These are phyloP conservation scores for Erythrophleum ivorense DNA, from an alignment of 331 rosid species.

Conservation along the genomic window DNA sequence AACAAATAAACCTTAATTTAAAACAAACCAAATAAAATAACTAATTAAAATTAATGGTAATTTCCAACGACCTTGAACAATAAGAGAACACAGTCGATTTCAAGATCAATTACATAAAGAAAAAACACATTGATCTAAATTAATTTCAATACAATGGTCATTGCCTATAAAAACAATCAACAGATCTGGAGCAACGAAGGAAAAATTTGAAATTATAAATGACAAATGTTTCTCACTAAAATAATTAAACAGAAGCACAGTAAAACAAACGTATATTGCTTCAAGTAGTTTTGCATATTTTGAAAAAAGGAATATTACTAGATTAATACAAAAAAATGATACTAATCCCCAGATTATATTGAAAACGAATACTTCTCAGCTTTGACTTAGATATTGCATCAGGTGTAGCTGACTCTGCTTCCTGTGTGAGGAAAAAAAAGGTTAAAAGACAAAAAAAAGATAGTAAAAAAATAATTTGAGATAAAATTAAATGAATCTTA, in stretches of 20 bases:
- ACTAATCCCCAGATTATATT: conserved; percentile 30
- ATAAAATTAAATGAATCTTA: conserved; percentile 14
- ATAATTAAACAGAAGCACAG: too few species aligned
- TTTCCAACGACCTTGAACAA: too few species aligned
- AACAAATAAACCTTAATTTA: too few species aligned
- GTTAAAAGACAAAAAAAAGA: conserved; percentile 15
- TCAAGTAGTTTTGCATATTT: not conserved
- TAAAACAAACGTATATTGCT: not conserved
- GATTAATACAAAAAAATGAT: conserved; percentile 28
- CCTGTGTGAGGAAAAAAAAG: conserved; percentile 56
- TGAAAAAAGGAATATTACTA: not conserved
- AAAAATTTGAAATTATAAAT: not conserved
- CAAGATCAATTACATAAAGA: not conserved
- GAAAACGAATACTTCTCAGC: conserved; percentile 71
- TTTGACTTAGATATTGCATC: conserved; percentile 93
- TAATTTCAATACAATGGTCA: conserved; percentile 22
- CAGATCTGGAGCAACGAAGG: not conserved
- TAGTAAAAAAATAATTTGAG: not conserved
- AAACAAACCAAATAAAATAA: too few species aligned
- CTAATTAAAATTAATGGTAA: too few species aligned
- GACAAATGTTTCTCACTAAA: not conserved
- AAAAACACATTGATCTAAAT: conserved; percentile 11
- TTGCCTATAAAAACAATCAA: not conserved
- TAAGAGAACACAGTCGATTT: not conserved
- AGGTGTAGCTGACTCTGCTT: conserved; percentile 86